These are phyloP conservation scores for Alternaria atra DNA, from an alignment of 2,329 filamentous ascomycete genomes.

Conservation along the genomic window DNA sequence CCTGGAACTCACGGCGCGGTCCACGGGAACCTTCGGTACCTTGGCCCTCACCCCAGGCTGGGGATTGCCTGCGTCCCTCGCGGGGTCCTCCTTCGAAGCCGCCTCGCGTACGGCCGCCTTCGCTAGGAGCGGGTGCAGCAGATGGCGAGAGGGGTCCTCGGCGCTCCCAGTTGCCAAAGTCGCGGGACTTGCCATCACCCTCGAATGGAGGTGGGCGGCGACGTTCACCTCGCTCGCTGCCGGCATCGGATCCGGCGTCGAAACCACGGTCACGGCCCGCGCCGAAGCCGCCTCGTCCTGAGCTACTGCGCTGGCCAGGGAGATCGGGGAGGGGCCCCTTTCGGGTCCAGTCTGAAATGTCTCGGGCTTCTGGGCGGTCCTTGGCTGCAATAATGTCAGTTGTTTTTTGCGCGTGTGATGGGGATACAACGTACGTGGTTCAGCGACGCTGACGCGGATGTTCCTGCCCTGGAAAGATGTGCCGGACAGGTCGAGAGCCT, in stretches of 20 bases:
- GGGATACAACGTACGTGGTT: conserved; percentile 79
- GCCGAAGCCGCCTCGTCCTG: conserved; percentile 55
- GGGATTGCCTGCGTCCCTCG: conserved; percentile 62
- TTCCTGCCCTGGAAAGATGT: conserved; percentile 85
- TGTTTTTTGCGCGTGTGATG: neutral
- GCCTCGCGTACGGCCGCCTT: conserved; percentile 68
- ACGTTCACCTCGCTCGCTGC: conserved; percentile 71
- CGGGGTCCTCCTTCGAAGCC: conserved; percentile 54
- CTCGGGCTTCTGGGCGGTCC: conserved; percentile 81
- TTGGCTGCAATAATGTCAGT: conserved; percentile 70
- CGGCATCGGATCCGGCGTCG: conserved; percentile 61
- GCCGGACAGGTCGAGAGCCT: conserved; percentile 85
- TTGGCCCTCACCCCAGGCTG: conserved; percentile 76
- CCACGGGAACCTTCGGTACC: conserved; percentile 81
- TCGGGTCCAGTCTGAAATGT: conserved; percentile 90
- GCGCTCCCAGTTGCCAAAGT: conserved; percentile 92
- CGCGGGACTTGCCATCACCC: conserved; percentile 77
- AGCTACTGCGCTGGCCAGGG: conserved; percentile 65
- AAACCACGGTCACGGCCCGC: conserved; percentile 59
- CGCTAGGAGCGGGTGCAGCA: conserved; percentile 58
- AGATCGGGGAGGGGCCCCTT: conserved; percentile 86
- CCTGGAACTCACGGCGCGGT: conserved; percentile 75
- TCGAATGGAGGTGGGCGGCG: conserved; percentile 72
- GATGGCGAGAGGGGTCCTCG: conserved; percentile 86
- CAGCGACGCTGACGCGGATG: conserved; percentile 93